Percentiles rank a stretch among this genome's conserved stretches.
phyloP scores from a whole-genome alignment of 805 yeast species.

The Phaffomyces antillensis region DNA sequence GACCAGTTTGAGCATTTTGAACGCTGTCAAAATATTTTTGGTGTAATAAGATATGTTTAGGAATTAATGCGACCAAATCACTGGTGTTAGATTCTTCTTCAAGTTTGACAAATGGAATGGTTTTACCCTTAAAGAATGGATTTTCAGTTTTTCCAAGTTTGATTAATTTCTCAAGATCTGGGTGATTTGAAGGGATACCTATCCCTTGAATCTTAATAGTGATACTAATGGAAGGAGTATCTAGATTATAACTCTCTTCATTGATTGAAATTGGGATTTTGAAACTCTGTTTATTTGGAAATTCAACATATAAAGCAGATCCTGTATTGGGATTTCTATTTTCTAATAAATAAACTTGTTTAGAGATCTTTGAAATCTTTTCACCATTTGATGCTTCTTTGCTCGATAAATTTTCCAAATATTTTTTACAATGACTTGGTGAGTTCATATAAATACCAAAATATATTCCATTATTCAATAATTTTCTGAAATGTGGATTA shows the following conservation, averaged over 20 bases:
- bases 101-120: conserved; percentile 4
- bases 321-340: neutral
- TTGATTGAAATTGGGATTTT: conserved; percentile 10
- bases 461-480: conserved; percentile 16
- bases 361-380: neutral
- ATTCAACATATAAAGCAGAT: conserved; percentile 2
- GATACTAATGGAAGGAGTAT: conserved; percentile 12
- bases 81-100: neutral
- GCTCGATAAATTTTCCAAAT: neutral
- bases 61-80: conserved; percentile 14
- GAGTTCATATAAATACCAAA: conserved; percentile 15
- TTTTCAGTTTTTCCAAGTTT: neutral
- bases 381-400: neutral
- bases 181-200: conserved; percentile 16
- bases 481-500: conserved; percentile 11
- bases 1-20: conserved; percentile 4
- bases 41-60: conserved; percentile 16
- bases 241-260: neutral
- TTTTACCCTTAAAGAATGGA: conserved; percentile 2
- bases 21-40: conserved; percentile 3
- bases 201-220: conserved; percentile 12
- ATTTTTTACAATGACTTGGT: conserved; percentile 3
- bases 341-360: conserved; percentile 2
- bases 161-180: conserved; percentile 1
- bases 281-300: neutral